A percentile compares a stretch with the other conserved stretches of the same genome.
Conservation (phyloP, 208 protist species). For the Novymonas esmeraldas region DNA sequence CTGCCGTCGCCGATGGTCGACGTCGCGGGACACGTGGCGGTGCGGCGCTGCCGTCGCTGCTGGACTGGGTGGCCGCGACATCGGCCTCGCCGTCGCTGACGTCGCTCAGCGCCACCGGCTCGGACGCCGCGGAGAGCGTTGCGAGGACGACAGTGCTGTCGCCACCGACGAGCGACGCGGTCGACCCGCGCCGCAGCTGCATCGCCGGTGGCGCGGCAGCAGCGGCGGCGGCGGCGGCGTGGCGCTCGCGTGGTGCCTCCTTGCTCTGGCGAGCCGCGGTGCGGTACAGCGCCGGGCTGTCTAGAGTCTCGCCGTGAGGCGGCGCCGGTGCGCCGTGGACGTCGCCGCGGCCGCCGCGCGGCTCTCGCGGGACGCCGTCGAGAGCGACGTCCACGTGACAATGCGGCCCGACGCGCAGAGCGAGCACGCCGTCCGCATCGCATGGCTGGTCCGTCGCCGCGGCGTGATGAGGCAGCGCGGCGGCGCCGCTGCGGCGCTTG, state of each 20-base stretch:
- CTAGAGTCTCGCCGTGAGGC: neutral
- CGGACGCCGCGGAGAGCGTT: conserved; percentile 21
- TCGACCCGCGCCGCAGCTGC: conserved; percentile 5
- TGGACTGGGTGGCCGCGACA: no score
- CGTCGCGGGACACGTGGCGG: no score
- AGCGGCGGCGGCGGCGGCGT: neutral
- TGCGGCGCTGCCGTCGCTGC: no score
- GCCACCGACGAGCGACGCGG: conserved; percentile 9
- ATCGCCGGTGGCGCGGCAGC: no score
- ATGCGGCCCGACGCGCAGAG: conserved; percentile 18
- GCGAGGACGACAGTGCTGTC: conserved; percentile 33
- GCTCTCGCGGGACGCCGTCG: neutral
- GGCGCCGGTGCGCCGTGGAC: no score
- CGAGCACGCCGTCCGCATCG: conserved; percentile 2
- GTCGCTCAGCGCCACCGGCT: conserved; percentile 27
- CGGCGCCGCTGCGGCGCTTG: neutral
- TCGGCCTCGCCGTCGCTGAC: conserved; percentile 6
- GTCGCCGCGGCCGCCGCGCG: neutral
- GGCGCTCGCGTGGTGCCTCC: neutral
- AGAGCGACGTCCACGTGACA: conserved; percentile 28
- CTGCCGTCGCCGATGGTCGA: no score
- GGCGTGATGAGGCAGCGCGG: neutral
- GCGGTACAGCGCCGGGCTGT: neutral
- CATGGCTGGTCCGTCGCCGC: neutral
- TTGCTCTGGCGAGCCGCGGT: conserved; percentile 6